Evolutionary conservation across 176 grass and related monocot genomes (phyloP).

Genomic region (Saccharum spontaneum): DNA sequence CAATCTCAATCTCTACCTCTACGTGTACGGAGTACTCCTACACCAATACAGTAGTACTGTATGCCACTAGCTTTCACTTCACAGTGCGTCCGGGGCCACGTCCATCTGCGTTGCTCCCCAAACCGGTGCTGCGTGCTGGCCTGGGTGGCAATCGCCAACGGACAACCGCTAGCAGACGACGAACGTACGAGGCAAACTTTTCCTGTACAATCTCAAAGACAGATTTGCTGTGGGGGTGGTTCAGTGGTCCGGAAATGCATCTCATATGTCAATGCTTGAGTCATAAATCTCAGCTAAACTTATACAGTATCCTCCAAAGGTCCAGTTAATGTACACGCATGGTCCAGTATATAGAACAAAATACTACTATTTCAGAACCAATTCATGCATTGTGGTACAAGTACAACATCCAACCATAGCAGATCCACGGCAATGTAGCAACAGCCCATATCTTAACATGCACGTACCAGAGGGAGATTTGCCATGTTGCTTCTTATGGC

Average conservation of each 20-base stretch:
- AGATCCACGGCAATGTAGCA: background rate
- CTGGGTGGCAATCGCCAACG: slow-evolving; percentile 4
- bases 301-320: no score
- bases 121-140: background rate
- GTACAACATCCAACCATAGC: background rate
- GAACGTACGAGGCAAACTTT: background rate
- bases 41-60: background rate
- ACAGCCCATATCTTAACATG: slow-evolving; percentile 7
- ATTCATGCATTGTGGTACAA: background rate
- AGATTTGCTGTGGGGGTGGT: background rate
- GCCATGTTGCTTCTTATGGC: slow-evolving; percentile 5
- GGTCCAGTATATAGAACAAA: background rate
- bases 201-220: background rate
- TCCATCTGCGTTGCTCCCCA: background rate
- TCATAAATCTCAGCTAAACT: no score
- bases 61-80: slow-evolving; percentile 24
- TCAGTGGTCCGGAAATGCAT: background rate
- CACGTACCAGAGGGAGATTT: background rate
- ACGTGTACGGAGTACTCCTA: background rate
- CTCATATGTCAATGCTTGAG: background rate
- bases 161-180: slow-evolving; percentile 21
- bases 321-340: background rate
- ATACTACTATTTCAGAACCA: background rate
- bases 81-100: background rate
- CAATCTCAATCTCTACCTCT: no score